Evolutionary conservation across 2,329 filamentous ascomycete genomes (phyloP).

Genomic region (Diaporthe australafricana): DNA sequence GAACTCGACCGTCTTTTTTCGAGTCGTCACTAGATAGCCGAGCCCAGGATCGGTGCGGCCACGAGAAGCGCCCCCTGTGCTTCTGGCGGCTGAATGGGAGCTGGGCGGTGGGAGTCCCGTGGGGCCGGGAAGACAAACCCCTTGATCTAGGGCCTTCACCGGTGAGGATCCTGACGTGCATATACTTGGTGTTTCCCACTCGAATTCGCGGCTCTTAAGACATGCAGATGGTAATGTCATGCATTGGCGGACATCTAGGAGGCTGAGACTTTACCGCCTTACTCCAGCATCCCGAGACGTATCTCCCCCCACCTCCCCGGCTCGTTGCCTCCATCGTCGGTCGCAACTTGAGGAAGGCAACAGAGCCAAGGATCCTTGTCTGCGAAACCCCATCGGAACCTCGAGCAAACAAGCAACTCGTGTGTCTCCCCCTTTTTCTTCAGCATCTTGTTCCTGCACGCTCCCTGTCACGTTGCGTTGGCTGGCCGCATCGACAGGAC

Average conservation of each 20-base stretch:
- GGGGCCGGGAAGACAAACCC: background rate
- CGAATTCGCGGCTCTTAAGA: background rate
- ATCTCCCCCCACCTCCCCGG: too few relatives aligned
- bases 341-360: background rate
- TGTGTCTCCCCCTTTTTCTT: too few relatives aligned
- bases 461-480: conserved; percentile 13
- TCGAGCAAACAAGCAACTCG: background rate
- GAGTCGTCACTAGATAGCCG: conserved; percentile 11
- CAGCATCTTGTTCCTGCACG: conserved; percentile 1
- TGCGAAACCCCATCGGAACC: background rate
- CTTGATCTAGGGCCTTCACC: background rate
- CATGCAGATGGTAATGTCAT: background rate
- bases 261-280: background rate
- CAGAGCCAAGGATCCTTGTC: background rate
- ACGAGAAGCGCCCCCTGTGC: background rate
- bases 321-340: background rate
- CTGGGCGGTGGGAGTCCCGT: background rate
- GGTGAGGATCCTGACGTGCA: background rate
- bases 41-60: conserved; percentile 13
- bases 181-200: background rate
- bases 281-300: background rate
- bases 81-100: conserved; percentile 14
- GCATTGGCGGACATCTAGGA: background rate
- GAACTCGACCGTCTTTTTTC: background rate
- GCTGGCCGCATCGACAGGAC: background rate